Base-by-base conservation (phyloP, 192 early-diverging fungal species). In the Mortierella hygrophila region DNA sequence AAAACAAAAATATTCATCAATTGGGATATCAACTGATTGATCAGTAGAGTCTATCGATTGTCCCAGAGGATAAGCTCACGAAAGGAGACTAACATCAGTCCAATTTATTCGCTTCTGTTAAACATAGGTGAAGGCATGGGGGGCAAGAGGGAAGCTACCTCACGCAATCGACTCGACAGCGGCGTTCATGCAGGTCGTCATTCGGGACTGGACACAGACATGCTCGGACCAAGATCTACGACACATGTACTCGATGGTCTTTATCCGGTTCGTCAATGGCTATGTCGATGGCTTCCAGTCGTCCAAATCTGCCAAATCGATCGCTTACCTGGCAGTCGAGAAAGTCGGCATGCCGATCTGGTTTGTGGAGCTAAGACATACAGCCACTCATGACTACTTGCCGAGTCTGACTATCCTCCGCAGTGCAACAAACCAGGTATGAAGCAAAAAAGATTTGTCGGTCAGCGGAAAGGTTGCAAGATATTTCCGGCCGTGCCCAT, bases 51-150 rank as follows among this genome's bases (percentile, higher is more conserved):
- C 44, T 46, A 46, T 0, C 4, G 49, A 37, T 54, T 26, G 38
- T 54, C 4, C 23, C 21, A 32, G 5, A 35, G 47, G 29, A 20
- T 46, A 46, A 13, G 44, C 44, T 46, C 44, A 15, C 10, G 11
- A 38, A 38, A 21, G 57, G 23, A 18, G 9, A 21, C 40, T 35
- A 35, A 68, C 13, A 68, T 10, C 20, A 15, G 32, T 32, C 29
- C 16, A 32, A 35, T 32, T 10, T 15, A 26, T 68, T 29, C 23
- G 8, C 18, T 35, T 32, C 21, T 13, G 2, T 2, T 9, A 6
- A 57, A 57, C 21, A 26, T 78, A 95, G 93, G 91, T 94, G 29
- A 93, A 91, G 78, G 94, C 94, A 29, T 96, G 95, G 95, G 84
- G 87, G 47, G 91, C 83, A 72, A 80, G 95, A 81, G 94, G 94